These are phyloP conservation scores for Pilaira anomala DNA, from an alignment of 192 early-diverging fungal species.

Conservation along the genomic window DNA sequence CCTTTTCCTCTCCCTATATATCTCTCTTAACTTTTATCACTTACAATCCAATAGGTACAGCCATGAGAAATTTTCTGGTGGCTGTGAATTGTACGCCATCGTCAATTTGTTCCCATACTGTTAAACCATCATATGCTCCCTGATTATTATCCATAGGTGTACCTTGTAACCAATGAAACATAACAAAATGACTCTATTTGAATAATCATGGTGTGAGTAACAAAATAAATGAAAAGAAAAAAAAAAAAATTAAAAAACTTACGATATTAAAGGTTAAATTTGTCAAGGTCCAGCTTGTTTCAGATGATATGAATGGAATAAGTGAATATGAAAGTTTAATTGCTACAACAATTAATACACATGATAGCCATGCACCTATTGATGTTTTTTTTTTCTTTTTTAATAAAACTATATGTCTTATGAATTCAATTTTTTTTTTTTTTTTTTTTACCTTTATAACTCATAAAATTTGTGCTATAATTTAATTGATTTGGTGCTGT, in stretches of 20 bases:
- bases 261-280: slow-evolving; percentile 90
- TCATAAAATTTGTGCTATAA: slow-evolving; percentile 5
- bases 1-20: neutral
- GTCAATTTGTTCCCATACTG: slow-evolving; percentile 99
- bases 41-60: slow-evolving; percentile 88
- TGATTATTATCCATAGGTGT: slow-evolving; percentile 92
- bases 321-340: slow-evolving; percentile 76
- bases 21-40: slow-evolving; percentile 49
- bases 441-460: slow-evolving; percentile 2
- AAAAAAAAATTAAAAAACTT: slow-evolving; percentile 41
- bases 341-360: slow-evolving; percentile 76
- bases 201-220: neutral
- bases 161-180: slow-evolving; percentile 97
- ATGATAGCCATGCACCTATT: slow-evolving; percentile 89
- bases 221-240: neutral
- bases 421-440: neutral
- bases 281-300: slow-evolving; percentile 96
- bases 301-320: slow-evolving; percentile 89
- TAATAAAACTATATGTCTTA: neutral
- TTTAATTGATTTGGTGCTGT: slow-evolving; percentile 3
- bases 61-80: slow-evolving; percentile 95
- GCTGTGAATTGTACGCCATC: slow-evolving; percentile 96
- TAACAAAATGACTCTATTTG: slow-evolving; percentile 82
- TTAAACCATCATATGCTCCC: slow-evolving; percentile 89
- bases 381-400: too few relatives aligned